Conservation (phyloP, 2,329 filamentous ascomycete genomes). For the Cercospora sp. region DNA sequence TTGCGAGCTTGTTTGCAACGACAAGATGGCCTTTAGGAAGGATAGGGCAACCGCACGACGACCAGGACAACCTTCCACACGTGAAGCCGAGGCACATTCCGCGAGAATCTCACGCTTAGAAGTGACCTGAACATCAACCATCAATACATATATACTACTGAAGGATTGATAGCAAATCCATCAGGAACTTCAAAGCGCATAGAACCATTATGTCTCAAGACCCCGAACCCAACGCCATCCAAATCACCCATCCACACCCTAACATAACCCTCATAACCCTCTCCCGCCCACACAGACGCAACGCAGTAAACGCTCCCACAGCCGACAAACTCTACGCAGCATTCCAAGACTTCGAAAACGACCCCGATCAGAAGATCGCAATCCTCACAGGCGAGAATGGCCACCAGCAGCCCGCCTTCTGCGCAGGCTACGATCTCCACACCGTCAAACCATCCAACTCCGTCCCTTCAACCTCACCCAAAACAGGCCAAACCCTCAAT, state of each 20-base stretch:
- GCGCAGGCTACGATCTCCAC: conserved; percentile 56
- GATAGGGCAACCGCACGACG: neutral
- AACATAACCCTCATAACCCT: conserved; percentile 60
- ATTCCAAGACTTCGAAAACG: conserved; percentile 53
- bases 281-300: conserved; percentile 53
- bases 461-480: neutral
- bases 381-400: conserved; percentile 48
- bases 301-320: conserved; percentile 55
- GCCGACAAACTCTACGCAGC: conserved; percentile 52
- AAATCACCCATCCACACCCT: conserved; percentile 24
- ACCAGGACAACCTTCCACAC: neutral
- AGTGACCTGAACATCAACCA: neutral
- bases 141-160: neutral
- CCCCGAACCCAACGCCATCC: conserved; percentile 24
- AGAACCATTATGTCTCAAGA: neutral
- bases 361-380: conserved; percentile 49
- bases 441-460: conserved; percentile 38
- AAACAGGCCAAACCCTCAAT: conserved; percentile 13
- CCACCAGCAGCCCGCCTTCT: conserved; percentile 50
- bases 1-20: neutral
- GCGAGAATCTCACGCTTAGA: neutral
- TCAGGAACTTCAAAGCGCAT: too few relatives aligned
- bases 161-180: neutral
- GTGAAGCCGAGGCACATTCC: neutral
- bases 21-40: neutral